Base-by-base conservation (phyloP, 805 yeast genomes). In the Lipomyces starkeyi region DNA sequence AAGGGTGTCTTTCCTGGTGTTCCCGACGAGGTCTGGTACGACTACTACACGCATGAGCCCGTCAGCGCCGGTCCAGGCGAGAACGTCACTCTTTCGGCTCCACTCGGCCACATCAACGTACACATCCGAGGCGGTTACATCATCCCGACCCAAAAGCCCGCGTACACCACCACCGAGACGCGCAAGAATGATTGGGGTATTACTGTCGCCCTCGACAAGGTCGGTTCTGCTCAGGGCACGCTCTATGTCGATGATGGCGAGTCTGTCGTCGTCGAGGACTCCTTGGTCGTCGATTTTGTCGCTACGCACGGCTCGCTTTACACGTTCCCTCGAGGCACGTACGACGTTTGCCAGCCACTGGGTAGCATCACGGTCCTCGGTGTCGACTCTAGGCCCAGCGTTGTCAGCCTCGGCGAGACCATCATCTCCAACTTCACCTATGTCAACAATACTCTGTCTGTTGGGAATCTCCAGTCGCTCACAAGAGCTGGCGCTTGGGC, bases 171-270 rank as follows among this genome's bases (percentile, higher is more conserved):
- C 85, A 96, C 78, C 84, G 96, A 74, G 87, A 91, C 0, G 78
- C 91, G 17, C 84, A 81, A 74, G 77, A 96, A 91, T 76, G 93
- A 96, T 17, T 90, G 86, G 75, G 87, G 91, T 0, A 74, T 91
- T 37, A 80, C 86, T 1, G 77, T 91, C 61, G 90, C 88, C 0
- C 80, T 87, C 20, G 82, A 82, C 65, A 66, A 74, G 2, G 67
- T 77, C 1, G 85, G 84, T 0, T 64, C 71, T 4, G 88, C 90
- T 0, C 76, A 78, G 0, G 87, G 87, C 1, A 74, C 77, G 3
- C 75, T 91, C 47, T 91, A 90, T 74, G 77, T 89, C 56, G 97
- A 91, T 75, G 97, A 91, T 77, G 94, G 93, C 17, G 90, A 87
- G 72, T 82, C 91, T 0, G 14, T 61, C 32, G 40, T 14, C 8